Base-by-base conservation (phyloP, 139 green algal genomes). In the Nannochloris sp. region DNA sequence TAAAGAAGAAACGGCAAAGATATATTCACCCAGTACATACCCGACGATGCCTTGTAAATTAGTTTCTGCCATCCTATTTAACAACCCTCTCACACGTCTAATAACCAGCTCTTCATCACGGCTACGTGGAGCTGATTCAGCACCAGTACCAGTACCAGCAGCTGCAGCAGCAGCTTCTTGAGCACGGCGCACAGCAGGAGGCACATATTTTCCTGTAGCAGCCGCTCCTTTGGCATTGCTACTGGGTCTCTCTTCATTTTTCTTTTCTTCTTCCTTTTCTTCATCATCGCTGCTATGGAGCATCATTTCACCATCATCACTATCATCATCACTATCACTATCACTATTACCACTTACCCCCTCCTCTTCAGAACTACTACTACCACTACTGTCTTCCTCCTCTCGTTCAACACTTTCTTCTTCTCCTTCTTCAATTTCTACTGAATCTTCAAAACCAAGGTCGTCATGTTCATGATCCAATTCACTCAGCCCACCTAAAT, bases 21-120 rank as follows among this genome's bases (percentile, higher is more conserved):
- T n/a, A n/a, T n/a, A n/a, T n/a, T n/a, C n/a, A n/a, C n/a, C 8
- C 19, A 4, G n/a, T 13, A 42, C 32, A 36, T 39, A 65, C 64
- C 15, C 51, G 2, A 68, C 67, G 15, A 90, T 87, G 31, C 63
- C 48, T 58, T 80, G 68, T 32, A 94, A 64, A 74, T 89, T 94
- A 39, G 71, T 47, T 53, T 89, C 83, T 0, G 83, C 81, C 55
- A 92, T 71, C 32, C 84, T 77, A 71, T 93, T 93, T 35, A 93
- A 74, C 42, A 91, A 73, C 19, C 87, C 87, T 15, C 78, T 82
- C 39, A 92, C 69, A 4, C 76, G 72, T 8, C 78, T 66, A 57
- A 76, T 65, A 57, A 89, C 39, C 1, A 71, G 64, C 15, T 64
- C 39, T 47, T 39, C 61, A 34, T 2, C 42, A 15, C n/a, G 27